Percentiles rank a stretch among this genome's conserved stretches.
These are phyloP conservation scores for Penicillium pulvis DNA, from an alignment of 495 filamentous ascomycete genomes.

Conservation along the genomic window DNA sequence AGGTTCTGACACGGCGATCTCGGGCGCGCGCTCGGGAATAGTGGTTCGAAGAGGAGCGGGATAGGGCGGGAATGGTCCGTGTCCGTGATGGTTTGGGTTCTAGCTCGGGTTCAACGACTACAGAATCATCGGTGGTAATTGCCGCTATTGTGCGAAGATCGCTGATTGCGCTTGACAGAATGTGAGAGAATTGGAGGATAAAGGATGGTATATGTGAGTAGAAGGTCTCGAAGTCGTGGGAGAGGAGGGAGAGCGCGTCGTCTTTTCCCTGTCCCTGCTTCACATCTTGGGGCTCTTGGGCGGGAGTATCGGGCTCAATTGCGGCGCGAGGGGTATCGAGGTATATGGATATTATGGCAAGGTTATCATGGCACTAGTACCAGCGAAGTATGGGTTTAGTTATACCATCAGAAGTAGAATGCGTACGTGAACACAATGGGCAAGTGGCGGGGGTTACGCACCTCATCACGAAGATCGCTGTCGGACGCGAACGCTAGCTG, in stretches of 20 bases:
- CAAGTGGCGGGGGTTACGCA: slow-evolving; percentile 14
- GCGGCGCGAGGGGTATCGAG: slow-evolving; percentile 35
- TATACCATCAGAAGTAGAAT: background rate
- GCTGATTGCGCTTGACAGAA: slow-evolving; percentile 26
- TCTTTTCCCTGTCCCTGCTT: slow-evolving; percentile 6
- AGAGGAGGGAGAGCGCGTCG: slow-evolving; percentile 37
- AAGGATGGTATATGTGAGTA: slow-evolving; percentile 36
- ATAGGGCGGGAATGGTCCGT: slow-evolving; percentile 4
- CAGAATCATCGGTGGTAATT: slow-evolving; percentile 19
- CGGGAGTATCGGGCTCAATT: slow-evolving; percentile 25
- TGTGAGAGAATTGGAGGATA: slow-evolving; percentile 28
- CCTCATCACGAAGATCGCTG: slow-evolving; percentile 37
- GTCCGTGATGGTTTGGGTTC: slow-evolving; percentile 5
- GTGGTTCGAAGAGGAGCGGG: slow-evolving; percentile 18
- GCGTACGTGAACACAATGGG: background rate
- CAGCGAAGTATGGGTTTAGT: background rate
- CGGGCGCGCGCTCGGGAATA: slow-evolving; percentile 30
- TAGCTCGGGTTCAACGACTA: slow-evolving; percentile 5
- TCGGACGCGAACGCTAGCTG: slow-evolving; percentile 39
- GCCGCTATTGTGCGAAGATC: slow-evolving; percentile 33
- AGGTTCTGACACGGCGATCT: slow-evolving; percentile 30
- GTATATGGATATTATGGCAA: slow-evolving; percentile 41
- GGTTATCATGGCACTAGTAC: slow-evolving; percentile 37
- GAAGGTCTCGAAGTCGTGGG: slow-evolving; percentile 41
- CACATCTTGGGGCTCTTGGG: slow-evolving; percentile 12